Evolutionary conservation across 2,329 filamentous ascomycete genomes (phyloP).

Genomic region (Pezicula radicicola): DNA sequence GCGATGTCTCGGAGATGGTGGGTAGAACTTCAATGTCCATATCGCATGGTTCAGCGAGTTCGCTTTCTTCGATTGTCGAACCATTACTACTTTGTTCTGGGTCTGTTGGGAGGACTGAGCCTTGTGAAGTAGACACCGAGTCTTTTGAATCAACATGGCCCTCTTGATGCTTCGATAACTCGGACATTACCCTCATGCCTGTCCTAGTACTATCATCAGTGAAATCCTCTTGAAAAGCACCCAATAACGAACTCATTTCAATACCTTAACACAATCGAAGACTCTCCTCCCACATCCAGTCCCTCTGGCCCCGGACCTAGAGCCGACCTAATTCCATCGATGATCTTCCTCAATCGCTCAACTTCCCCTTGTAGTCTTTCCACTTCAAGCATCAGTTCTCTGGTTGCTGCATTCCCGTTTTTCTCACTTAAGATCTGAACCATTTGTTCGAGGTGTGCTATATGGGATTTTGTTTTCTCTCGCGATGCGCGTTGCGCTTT

Average conservation of each 20-base stretch:
- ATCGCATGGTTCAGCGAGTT: background rate
- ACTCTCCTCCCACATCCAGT: background rate
- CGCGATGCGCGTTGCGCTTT: constrained; percentile 16
- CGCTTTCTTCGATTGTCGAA: background rate
- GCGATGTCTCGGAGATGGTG: constrained; percentile 1
- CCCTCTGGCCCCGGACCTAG: constrained; percentile 1
- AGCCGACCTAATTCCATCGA: constrained; percentile 11
- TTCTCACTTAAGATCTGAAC: constrained; percentile 12
- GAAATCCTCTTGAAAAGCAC: background rate
- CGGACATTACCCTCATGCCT: too few species aligned
- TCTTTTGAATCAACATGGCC: background rate
- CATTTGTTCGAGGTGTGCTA: constrained; percentile 15
- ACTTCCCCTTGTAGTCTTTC: constrained; percentile 10
- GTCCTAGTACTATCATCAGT: background rate
- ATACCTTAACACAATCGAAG: background rate
- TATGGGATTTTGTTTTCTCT: constrained; percentile 15
- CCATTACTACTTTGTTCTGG: background rate
- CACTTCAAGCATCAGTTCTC: constrained; percentile 13
- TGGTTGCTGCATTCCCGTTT: constrained; percentile 10
- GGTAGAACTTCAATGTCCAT: background rate
- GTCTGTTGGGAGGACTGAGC: background rate
- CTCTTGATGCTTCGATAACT: background rate
- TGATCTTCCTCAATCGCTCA: constrained; percentile 15
- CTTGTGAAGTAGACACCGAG: background rate
- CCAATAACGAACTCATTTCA: background rate